These are phyloP conservation scores for Cladophialophora chaetospira DNA, from an alignment of 2,329 filamentous ascomycete genomes.

Conservation along the genomic window DNA sequence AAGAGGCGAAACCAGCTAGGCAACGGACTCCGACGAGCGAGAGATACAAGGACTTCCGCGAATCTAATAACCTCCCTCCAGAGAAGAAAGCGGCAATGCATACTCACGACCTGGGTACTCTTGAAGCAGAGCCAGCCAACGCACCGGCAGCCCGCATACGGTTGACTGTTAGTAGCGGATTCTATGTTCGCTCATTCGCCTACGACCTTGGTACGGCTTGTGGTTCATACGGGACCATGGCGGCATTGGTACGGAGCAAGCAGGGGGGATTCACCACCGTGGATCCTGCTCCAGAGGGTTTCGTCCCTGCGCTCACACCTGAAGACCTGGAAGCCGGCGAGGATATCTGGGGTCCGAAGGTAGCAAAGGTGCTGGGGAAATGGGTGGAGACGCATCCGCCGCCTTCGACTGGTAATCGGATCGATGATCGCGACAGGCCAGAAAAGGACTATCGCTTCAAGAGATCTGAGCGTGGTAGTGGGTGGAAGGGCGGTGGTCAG, in stretches of 20 bases:
- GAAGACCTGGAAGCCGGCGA: slow-evolving; percentile 75
- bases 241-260: slow-evolving; percentile 74
- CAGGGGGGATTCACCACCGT: slow-evolving; percentile 70
- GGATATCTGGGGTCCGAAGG: slow-evolving; percentile 76
- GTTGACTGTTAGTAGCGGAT: slow-evolving; percentile 92
- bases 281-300: slow-evolving; percentile 40
- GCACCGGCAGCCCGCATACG: slow-evolving; percentile 77
- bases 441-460: slow-evolving; percentile 2
- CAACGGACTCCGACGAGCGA: slow-evolving; percentile 18
- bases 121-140: slow-evolving; percentile 24
- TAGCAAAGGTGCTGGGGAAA: slow-evolving; percentile 59
- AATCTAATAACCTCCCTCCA: slow-evolving; percentile 25
- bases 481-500: slow-evolving; percentile 3
- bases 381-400: slow-evolving; percentile 49
- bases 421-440: slow-evolving; percentile 20
- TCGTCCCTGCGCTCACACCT: slow-evolving; percentile 70
- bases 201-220: slow-evolving; percentile 87
- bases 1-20: background rate
- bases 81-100: slow-evolving; percentile 33
- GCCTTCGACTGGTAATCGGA: background rate
- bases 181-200: slow-evolving; percentile 92
- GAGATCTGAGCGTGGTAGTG: background rate
- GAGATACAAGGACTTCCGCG: slow-evolving; percentile 16
- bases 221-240: slow-evolving; percentile 82
- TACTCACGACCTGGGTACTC: slow-evolving; percentile 29